Conservation (phyloP, 371 early-diverging fungal species). For the Amoeboaphelidium occidentale region DNA sequence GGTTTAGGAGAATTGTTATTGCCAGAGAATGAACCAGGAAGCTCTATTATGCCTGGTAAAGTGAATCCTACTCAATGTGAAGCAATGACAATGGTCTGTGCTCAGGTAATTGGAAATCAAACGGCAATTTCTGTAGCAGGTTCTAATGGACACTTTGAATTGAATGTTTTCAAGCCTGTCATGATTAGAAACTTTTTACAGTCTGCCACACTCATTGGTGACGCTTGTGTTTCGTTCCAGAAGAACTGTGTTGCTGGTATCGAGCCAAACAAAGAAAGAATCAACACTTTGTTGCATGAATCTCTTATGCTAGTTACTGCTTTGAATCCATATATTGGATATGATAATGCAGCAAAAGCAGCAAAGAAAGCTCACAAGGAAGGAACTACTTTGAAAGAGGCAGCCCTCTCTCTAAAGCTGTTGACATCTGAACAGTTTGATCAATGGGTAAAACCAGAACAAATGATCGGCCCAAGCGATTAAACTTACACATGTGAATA, state of each 20-base stretch:
- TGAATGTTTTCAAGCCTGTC: slow-evolving; percentile 94
- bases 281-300: slow-evolving; percentile 56
- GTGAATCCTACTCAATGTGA: slow-evolving; percentile 93
- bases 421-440: slow-evolving; percentile 66
- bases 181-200: slow-evolving; percentile 80
- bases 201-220: slow-evolving; percentile 55
- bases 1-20: slow-evolving; percentile 76
- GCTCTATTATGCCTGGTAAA: slow-evolving; percentile 67
- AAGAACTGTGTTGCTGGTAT: slow-evolving; percentile 80
- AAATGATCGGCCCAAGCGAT: slow-evolving; percentile 38
- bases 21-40: slow-evolving; percentile 93
- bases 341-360: slow-evolving; percentile 49
- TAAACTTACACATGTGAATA: neutral
- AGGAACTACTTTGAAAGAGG: slow-evolving; percentile 51
- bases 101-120: slow-evolving; percentile 91
- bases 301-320: slow-evolving; percentile 73
- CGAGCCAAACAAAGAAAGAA: slow-evolving; percentile 59
- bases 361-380: slow-evolving; percentile 90
- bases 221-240: slow-evolving; percentile 60
- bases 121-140: slow-evolving; percentile 68
- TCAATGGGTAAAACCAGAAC: slow-evolving; percentile 66
- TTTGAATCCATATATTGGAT: slow-evolving; percentile 48
- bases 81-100: slow-evolving; percentile 92
- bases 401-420: slow-evolving; percentile 48
- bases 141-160: slow-evolving; percentile 83